Evolutionary conservation across 1,139 yeast genomes (phyloP).

Genomic region (Suhomyces ambrosiae): DNA sequence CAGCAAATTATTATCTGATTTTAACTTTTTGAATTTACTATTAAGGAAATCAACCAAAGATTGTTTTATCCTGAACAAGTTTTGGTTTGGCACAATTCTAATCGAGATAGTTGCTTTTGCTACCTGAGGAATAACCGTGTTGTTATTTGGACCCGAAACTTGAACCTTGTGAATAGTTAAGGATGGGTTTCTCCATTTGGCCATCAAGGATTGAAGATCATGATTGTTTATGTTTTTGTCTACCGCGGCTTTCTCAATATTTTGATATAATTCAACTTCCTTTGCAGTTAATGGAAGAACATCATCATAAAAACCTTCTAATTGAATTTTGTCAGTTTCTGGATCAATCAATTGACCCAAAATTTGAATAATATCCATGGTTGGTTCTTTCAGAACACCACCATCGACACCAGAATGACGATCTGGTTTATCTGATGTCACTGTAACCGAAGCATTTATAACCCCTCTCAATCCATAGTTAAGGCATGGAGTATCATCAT

Average conservation of each 20-base stretch:
- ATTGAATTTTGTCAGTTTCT: constrained; percentile 46
- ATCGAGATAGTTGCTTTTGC: constrained; percentile 79
- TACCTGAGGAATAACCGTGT: constrained; percentile 83
- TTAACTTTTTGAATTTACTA: constrained; percentile 45
- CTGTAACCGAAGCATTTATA: constrained; percentile 71
- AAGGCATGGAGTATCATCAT: constrained; percentile 83
- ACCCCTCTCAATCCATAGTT: constrained; percentile 95
- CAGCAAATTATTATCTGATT: constrained; percentile 60
- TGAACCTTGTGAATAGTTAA: constrained; percentile 83
- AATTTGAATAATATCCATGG: constrained; percentile 77
- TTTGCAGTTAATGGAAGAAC: constrained; percentile 56
- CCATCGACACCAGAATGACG: constrained; percentile 97
- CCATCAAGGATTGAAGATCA: constrained; percentile 58
- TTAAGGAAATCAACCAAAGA: constrained; percentile 51
- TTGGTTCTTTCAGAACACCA: constrained; percentile 86
- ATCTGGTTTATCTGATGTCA: constrained; percentile 77
- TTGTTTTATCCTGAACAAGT: constrained; percentile 56
- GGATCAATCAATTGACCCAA: constrained; percentile 64
- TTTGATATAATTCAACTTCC: constrained; percentile 64
- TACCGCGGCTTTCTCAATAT: constrained; percentile 50
- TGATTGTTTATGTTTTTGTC: constrained; percentile 27
- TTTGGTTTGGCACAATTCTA: constrained; percentile 89
- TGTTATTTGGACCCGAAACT: constrained; percentile 88
- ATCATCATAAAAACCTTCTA: constrained; percentile 73
- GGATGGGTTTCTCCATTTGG: constrained; percentile 93